These are phyloP conservation scores for Leccinum pellstonianum DNA, from an alignment of 768 basidiomycete species.

Conservation along the genomic window DNA sequence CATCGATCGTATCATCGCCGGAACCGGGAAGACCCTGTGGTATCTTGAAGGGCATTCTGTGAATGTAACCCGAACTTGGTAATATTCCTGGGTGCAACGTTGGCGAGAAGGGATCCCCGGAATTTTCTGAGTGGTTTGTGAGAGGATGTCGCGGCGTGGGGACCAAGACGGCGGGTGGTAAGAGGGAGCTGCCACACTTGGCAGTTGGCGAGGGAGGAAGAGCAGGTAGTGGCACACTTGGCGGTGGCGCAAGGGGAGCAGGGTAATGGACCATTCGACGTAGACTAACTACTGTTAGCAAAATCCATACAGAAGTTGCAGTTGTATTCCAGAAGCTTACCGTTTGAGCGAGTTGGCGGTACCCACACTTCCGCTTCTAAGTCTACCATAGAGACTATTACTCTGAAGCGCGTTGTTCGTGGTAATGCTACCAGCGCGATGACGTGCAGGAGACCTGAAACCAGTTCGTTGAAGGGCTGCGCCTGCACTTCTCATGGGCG, in stretches of 20 bases:
- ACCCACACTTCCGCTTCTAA: conserved; percentile 55
- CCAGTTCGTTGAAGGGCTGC: conserved; percentile 51
- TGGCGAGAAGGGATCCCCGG: background rate
- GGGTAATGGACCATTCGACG: conserved; percentile 39
- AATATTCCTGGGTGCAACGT: conserved; percentile 6
- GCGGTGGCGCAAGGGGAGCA: conserved; percentile 28
- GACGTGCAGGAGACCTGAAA: conserved; percentile 37
- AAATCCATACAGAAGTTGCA: background rate
- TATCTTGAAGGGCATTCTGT: conserved; percentile 12
- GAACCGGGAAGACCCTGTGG: conserved; percentile 7
- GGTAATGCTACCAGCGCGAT: conserved; percentile 47
- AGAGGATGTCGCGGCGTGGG: conserved; percentile 24
- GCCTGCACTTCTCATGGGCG: conserved; percentile 50
- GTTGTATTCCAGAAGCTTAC: conserved; percentile 28
- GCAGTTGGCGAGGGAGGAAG: conserved; percentile 25
- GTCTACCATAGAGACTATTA: conserved; percentile 48
- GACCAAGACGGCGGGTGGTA: conserved; percentile 19
- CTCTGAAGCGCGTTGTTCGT: conserved; percentile 34
- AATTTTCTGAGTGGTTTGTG: conserved; percentile 1
- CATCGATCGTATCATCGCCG: conserved; percentile 11
- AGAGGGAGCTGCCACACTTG: conserved; percentile 14
- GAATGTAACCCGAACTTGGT: conserved; percentile 9
- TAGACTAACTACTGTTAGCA: conserved; percentile 30
- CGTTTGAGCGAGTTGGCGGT: conserved; percentile 31
- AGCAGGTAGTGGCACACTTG: conserved; percentile 31